Evolutionary conservation across 2,329 filamentous ascomycete genomes (phyloP).

Genomic region (Fusarium sp.): DNA sequence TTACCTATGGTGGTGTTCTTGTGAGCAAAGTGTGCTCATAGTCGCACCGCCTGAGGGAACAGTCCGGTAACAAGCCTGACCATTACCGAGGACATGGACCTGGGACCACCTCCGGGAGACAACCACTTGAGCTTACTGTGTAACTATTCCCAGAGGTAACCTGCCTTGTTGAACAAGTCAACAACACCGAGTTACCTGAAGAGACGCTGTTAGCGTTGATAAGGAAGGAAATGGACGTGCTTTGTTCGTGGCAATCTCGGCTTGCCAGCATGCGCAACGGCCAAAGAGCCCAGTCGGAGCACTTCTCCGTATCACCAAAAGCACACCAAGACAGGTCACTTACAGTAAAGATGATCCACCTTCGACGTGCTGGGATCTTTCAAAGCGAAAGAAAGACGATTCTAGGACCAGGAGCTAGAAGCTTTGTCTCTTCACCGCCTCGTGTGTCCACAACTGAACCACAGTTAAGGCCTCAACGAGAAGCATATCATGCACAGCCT

Average conservation of each 20-base stretch:
- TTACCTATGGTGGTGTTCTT: conserved; percentile 32
- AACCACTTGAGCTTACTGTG: conserved; percentile 30
- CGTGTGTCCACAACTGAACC: conserved; percentile 41
- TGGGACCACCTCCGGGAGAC: conserved; percentile 42
- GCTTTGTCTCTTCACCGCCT: conserved; percentile 48
- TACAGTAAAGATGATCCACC: conserved; percentile 43
- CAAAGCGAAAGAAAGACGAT: conserved; percentile 43
- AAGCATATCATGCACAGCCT: conserved; percentile 43
- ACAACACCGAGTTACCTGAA: conserved; percentile 1
- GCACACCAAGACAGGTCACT: conserved; percentile 38
- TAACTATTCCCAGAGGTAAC: conserved; percentile 22
- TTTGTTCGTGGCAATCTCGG: conserved; percentile 18
- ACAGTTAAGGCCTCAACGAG: conserved; percentile 34
- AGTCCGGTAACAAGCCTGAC: conserved; percentile 37
- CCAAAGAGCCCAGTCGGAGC: conserved; percentile 27
- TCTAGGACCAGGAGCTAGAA: conserved; percentile 38
- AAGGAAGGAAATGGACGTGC: conserved; percentile 11
- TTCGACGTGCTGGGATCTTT: conserved; percentile 33
- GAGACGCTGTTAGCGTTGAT: conserved; percentile 18
- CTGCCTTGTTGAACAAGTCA: conserved; percentile 1
- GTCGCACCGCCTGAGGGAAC: conserved; percentile 28
- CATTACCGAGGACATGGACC: conserved; percentile 51
- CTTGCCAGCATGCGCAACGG: conserved; percentile 24
- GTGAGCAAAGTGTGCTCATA: conserved; percentile 21
- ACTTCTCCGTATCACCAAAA: conserved; percentile 26